Evolutionary conservation across 208 protist genomes (phyloP).

Genomic region (Wallacemonas sp.): DNA sequence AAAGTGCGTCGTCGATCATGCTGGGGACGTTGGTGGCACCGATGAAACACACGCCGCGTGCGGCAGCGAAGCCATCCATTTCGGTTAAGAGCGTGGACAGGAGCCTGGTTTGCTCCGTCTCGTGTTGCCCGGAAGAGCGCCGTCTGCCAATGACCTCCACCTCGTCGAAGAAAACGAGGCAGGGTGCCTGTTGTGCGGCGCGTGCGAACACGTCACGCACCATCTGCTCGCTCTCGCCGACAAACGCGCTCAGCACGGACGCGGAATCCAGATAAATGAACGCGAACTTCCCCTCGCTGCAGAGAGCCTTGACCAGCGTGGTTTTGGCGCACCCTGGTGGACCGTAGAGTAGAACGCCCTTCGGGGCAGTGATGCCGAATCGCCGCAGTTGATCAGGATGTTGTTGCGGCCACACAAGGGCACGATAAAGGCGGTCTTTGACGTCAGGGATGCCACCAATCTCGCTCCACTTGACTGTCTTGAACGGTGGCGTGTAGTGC

Average conservation of each 20-base stretch:
- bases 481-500: constrained; percentile 35
- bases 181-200: constrained; percentile 82
- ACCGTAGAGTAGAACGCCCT: constrained; percentile 95
- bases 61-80: constrained; percentile 96
- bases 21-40: constrained; percentile 93
- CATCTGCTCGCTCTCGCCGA: constrained; percentile 93
- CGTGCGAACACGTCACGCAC: constrained; percentile 86
- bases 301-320: constrained; percentile 87
- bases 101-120: constrained; percentile 77
- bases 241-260: constrained; percentile 88
- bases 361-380: constrained; percentile 96
- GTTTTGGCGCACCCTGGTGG: constrained; percentile 96
- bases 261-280: constrained; percentile 90
- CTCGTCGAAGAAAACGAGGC: constrained; percentile 96
- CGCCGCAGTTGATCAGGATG: constrained; percentile 98
- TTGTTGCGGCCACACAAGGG: constrained; percentile 98
- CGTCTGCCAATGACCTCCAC: constrained; percentile 91
- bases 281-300: constrained; percentile 67
- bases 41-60: constrained; percentile 83
- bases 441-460: constrained; percentile 99
- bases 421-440: constrained; percentile 98
- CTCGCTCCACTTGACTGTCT: constrained; percentile 95
- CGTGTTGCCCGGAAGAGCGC: constrained; percentile 24
- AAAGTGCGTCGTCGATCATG: constrained; percentile 83
- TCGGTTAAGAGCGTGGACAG: constrained; percentile 97